Evolutionary conservation across 495 filamentous ascomycete species (phyloP).

Genomic region (Aspergillus cavernicola): DNA sequence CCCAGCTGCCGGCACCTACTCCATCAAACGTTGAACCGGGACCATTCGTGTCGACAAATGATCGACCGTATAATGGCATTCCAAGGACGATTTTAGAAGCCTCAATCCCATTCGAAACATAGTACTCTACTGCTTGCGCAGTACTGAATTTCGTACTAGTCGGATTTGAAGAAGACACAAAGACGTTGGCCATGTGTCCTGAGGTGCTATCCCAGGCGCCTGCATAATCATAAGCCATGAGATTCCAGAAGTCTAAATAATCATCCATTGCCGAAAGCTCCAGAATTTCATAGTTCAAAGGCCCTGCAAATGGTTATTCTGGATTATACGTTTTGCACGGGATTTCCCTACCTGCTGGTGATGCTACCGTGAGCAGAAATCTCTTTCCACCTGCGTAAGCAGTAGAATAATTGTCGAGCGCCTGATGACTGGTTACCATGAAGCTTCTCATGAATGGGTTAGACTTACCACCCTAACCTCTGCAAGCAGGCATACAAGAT

Average conservation of each 20-base stretch:
- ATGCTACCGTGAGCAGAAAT: conserved; percentile 68
- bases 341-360: too few relatives aligned
- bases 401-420: conserved; percentile 18
- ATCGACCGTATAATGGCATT: conserved; percentile 81
- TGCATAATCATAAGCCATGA: conserved; percentile 78
- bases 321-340: too few relatives aligned
- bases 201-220: conserved; percentile 59
- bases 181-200: too few relatives aligned
- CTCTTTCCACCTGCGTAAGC: conserved; percentile 44
- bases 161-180: too few relatives aligned
- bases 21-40: conserved; percentile 65
- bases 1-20: conserved; percentile 63
- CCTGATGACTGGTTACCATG: too few relatives aligned
- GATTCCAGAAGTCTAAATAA: conserved; percentile 65
- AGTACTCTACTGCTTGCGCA: too few relatives aligned
- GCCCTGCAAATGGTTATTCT: too few relatives aligned
- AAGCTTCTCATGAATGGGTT: too few relatives aligned
- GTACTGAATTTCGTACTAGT: too few relatives aligned
- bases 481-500: conserved; percentile 56
- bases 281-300: conserved; percentile 57
- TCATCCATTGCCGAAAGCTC: conserved; percentile 59
- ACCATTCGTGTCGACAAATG: conserved; percentile 69
- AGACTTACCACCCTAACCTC: too few relatives aligned
- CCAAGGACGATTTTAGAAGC: conserved; percentile 73
- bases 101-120: conserved; percentile 44